These are phyloP conservation scores for Clavulina sp. DNA, from an alignment of 768 basidiomycete species.

Conservation along the genomic window DNA sequence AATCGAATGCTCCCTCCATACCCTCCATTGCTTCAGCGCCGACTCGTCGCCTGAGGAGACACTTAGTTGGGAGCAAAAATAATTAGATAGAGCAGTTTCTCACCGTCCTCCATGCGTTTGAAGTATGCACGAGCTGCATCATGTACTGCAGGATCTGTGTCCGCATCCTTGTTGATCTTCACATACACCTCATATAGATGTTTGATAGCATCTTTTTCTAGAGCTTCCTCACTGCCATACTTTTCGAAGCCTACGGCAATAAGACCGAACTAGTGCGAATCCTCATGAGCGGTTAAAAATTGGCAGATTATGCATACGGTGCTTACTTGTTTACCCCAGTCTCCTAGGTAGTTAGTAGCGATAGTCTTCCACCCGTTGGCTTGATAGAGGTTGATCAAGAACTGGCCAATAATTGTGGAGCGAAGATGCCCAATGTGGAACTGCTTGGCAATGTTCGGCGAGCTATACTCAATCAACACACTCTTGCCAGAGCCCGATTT, in stretches of 20 bases:
- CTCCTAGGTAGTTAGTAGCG: slow-evolving; percentile 87
- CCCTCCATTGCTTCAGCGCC: slow-evolving; percentile 73
- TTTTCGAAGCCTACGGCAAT: slow-evolving; percentile 84
- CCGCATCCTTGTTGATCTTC: slow-evolving; percentile 77
- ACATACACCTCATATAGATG: slow-evolving; percentile 92
- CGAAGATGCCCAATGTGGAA: slow-evolving; percentile 96
- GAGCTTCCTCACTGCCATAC: slow-evolving; percentile 71
- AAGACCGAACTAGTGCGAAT: slow-evolving; percentile 51
- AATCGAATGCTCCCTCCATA: slow-evolving; percentile 84
- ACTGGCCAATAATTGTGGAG: slow-evolving; percentile 98
- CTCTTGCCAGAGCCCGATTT: slow-evolving; percentile 62
- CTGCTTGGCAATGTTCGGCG: slow-evolving; percentile 93
- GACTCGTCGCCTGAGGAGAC: slow-evolving; percentile 41
- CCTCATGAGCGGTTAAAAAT: neutral
- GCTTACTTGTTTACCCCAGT: slow-evolving; percentile 92
- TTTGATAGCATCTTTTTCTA: slow-evolving; percentile 80
- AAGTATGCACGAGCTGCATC: slow-evolving; percentile 71
- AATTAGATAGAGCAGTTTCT: slow-evolving; percentile 10
- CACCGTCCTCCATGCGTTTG: slow-evolving; percentile 80
- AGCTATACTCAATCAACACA: slow-evolving; percentile 79
- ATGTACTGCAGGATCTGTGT: slow-evolving; percentile 43
- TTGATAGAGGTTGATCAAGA: slow-evolving; percentile 78
- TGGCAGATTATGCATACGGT: neutral
- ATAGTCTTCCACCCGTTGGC: slow-evolving; percentile 87
- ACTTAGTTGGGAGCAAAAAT: neutral